Evolutionary conservation across 805 yeast species (phyloP).

Genomic region (Sungouiozyma intestinalis): DNA sequence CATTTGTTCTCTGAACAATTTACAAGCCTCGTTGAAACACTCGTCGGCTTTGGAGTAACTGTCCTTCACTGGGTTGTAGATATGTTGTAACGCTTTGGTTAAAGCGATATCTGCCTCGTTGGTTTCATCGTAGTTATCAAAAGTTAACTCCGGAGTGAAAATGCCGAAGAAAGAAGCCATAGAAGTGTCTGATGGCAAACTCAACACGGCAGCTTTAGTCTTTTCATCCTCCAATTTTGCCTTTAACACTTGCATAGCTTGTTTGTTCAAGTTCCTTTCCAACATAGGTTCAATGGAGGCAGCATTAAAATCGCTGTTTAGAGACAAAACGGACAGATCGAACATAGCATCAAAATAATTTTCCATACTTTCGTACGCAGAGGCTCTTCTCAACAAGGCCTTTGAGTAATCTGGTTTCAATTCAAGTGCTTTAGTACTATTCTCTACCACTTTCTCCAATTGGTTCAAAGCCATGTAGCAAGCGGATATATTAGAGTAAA

Average conservation of each 20-base stretch:
- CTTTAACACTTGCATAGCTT: constrained; percentile 63
- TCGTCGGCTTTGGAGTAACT: constrained; percentile 32
- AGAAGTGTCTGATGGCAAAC: constrained; percentile 76
- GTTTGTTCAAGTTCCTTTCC: constrained; percentile 78
- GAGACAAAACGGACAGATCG: constrained; percentile 82
- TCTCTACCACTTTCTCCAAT: constrained; percentile 76
- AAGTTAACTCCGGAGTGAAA: constrained; percentile 46
- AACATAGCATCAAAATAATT: constrained; percentile 75
- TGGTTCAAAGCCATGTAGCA: constrained; percentile 78
- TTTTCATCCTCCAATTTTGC: constrained; percentile 29
- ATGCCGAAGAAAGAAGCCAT: constrained; percentile 82
- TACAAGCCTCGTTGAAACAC: constrained; percentile 45
- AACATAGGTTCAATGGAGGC: constrained; percentile 67
- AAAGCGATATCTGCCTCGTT: constrained; percentile 57
- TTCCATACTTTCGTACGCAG: constrained; percentile 77
- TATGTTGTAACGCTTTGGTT: constrained; percentile 50
- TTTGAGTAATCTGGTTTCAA: constrained; percentile 85
- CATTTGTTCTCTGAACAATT: neutral
- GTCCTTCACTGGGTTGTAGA: constrained; percentile 35
- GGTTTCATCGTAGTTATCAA: constrained; percentile 40
- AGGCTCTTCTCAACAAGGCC: constrained; percentile 87
- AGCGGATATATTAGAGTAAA: constrained; percentile 92
- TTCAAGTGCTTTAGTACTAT: constrained; percentile 75
- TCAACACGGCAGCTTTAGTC: constrained; percentile 26
- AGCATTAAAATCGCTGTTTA: constrained; percentile 75